These are phyloP conservation scores for Lachnellula subtilissima DNA, from an alignment of 2,329 filamentous ascomycete genomes.

Conservation along the genomic window DNA sequence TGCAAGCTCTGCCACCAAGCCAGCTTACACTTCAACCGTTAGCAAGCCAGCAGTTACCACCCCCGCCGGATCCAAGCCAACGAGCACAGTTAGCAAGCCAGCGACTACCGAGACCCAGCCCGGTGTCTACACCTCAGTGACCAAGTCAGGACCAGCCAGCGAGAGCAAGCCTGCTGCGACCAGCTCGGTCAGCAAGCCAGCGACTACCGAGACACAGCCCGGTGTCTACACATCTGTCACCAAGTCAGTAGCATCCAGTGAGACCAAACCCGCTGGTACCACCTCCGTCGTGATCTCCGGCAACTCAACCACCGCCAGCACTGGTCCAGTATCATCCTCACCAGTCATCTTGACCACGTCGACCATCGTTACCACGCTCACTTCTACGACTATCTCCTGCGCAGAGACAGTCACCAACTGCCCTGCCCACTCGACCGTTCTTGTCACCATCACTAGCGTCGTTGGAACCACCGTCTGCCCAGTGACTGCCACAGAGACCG, in stretches of 20 bases:
- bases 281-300: neutral
- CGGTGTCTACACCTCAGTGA: neutral
- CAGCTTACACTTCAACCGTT: conserved; percentile 17
- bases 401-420: conserved; percentile 45
- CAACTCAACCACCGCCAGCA: neutral
- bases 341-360: conserved; percentile 28
- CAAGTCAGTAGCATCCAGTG: neutral
- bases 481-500: conserved; percentile 8
- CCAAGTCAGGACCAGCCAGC: neutral
- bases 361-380: conserved; percentile 46
- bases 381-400: conserved; percentile 48
- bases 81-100: conserved; percentile 14
- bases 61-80: conserved; percentile 3
- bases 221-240: neutral
- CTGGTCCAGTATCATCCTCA: neutral
- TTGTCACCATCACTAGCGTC: conserved; percentile 13
- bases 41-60: conserved; percentile 6
- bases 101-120: neutral
- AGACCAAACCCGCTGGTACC: neutral
- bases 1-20: conserved; percentile 7
- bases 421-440: conserved; percentile 32
- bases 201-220: neutral
- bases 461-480: conserved; percentile 29
- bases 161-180: neutral
- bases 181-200: conserved; percentile 4